Evolutionary conservation across 352 stramenopile species (phyloP).

Genomic region (Phytophthora foliorum): DNA sequence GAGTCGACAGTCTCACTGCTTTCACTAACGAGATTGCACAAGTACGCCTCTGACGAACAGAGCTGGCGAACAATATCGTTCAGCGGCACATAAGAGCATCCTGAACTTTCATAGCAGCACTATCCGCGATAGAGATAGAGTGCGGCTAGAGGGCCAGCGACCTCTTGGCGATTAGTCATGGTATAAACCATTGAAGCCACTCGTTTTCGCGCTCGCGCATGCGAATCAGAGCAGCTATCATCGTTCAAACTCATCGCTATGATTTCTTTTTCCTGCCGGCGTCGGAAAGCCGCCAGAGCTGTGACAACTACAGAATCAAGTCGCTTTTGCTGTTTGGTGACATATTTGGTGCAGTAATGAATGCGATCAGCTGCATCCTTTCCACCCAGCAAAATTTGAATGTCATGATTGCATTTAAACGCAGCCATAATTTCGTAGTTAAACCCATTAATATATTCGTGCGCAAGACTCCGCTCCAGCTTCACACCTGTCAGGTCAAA

Average conservation of each 20-base stretch:
- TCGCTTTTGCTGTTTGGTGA: constrained; percentile 2
- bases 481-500: background rate
- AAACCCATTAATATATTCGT: background rate
- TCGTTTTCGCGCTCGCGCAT: background rate
- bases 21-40: background rate
- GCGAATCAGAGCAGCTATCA: too few species aligned
- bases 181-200: constrained; percentile 2
- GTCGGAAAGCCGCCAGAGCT: background rate
- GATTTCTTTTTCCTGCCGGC: background rate
- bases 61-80: background rate
- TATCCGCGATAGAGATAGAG: background rate
- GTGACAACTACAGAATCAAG: constrained; percentile 1
- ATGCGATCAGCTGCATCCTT: constrained; percentile 4
- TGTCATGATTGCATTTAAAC: too few species aligned
- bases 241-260: too few species aligned
- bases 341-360: background rate
- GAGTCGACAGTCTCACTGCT: too few species aligned
- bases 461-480: background rate
- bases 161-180: constrained; percentile 1
- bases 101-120: background rate
- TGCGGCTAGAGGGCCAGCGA: background rate
- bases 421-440: constrained; percentile 1
- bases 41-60: background rate
- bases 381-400: background rate
- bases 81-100: background rate